phyloP scores from a whole-genome alignment of 1,139 yeast species.

The Pichia norvegensis region DNA sequence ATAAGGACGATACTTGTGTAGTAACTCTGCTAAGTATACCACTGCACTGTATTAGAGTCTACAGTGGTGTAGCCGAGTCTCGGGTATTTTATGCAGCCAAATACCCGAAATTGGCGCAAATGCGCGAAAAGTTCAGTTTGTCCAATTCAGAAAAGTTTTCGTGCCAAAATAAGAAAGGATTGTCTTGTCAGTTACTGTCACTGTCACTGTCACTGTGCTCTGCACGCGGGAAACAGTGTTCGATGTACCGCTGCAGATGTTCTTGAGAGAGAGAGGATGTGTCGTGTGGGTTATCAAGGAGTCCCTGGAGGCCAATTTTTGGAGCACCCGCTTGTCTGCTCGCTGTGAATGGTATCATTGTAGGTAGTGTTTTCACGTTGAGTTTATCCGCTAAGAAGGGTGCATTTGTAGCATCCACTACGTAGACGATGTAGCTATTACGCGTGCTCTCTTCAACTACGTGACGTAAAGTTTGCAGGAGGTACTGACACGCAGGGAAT shows the following conservation, averaged over 20 bases:
- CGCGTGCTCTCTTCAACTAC: slow-evolving; percentile 2
- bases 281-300: slow-evolving; percentile 36
- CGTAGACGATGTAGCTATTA: not conserved
- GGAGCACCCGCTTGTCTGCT: slow-evolving; percentile 52
- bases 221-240: not conserved
- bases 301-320: slow-evolving; percentile 59
- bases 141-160: no score
- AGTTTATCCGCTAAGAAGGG: slow-evolving; percentile 65
- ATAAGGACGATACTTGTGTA: no score
- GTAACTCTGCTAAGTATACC: no score
- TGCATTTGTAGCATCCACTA: slow-evolving; percentile 43
- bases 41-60: no score
- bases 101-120: no score
- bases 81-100: no score
- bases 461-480: slow-evolving; percentile 41
- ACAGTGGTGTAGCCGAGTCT: no score
- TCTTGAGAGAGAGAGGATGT: not conserved
- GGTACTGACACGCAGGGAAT: slow-evolving; percentile 51
- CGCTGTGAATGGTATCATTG: slow-evolving; percentile 54
- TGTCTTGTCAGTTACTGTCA: no score
- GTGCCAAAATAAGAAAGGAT: no score
- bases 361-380: slow-evolving; percentile 60
- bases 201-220: not conserved
- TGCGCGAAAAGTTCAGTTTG: no score
- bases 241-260: not conserved